Evolutionary conservation across 176 grass and related monocot species (phyloP), one percentile per base, ranked within the genome.

Genomic region (Triticum aestivum): DNA sequence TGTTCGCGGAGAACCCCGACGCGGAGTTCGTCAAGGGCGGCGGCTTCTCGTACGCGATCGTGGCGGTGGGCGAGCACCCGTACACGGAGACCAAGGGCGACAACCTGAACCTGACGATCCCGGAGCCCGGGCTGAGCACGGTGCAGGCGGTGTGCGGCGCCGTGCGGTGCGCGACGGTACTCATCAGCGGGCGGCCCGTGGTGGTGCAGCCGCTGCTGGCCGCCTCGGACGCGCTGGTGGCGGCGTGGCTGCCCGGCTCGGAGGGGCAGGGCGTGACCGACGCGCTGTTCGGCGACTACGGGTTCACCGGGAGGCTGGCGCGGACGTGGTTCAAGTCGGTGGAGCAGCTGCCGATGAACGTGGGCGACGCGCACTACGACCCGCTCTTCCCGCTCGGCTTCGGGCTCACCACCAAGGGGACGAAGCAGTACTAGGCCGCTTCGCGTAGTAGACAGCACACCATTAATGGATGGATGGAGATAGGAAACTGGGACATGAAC

Each of bases 331-430:
- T 98, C 92, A 98, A 87, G 89, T 77, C 91, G 0, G 95, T 93
- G 33, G 93, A 95, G 38, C 95, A 98, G 93, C 91, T 98, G 63
- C 95, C 95, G 9, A 98, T 95, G 95, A 98, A 95, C 85, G 69
- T 77, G 35, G 93, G 93, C 75, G 95, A 98, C 76, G 3, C 9
- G 33, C 42, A 90, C 83, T 98, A 98, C 62, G 91, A 98, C 73
- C 93, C 95, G 34, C 49, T 98, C 20, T 98, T 90, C 82, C 87
- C 89, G n/a, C 84, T 98, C 20, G 95, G 93, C 0, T 95, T 73
- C 70, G 95, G 95, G 14, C 89, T 98, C 83, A 90, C 85, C 34
- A 98, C 95, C 11, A 63, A 95, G 7, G 54, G 6, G 58, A 49
- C 86, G 10, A 88, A 45, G 34, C 21, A 20, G 54, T 84, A 69